A percentile compares a stretch with the other conserved stretches of the same genome.
Evolutionary conservation across 2,329 filamentous ascomycete species (phyloP).

Genomic region (Chalara sp.): DNA sequence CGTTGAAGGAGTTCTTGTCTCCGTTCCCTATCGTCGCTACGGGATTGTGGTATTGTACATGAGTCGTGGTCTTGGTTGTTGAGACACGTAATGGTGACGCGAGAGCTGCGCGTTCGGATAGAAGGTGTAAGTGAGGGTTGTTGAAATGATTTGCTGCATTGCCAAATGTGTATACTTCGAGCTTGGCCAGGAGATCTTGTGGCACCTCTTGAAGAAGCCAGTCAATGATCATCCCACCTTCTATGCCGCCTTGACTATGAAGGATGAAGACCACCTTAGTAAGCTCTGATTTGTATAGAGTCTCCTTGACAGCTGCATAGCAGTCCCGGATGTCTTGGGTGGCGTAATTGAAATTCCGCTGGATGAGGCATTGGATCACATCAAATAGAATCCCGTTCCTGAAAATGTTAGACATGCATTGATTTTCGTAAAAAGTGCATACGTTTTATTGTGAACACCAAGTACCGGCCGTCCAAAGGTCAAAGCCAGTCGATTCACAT

Average conservation of each 20-base stretch:
- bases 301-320: conserved; percentile 54
- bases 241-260: conserved; percentile 73
- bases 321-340: conserved; percentile 61
- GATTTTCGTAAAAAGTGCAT: conserved; percentile 13
- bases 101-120: conserved; percentile 36
- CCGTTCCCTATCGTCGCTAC: conserved; percentile 1
- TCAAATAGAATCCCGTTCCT: conserved; percentile 65
- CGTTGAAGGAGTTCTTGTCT: not conserved
- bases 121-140: conserved; percentile 54
- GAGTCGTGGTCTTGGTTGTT: conserved; percentile 21
- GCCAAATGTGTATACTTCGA: conserved; percentile 75
- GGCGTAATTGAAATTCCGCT: conserved; percentile 67
- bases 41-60: conserved; percentile 18
- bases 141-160: conserved; percentile 78
- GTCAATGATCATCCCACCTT: conserved; percentile 66
- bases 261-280: conserved; percentile 67
- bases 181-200: conserved; percentile 55
- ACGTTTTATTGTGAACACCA: conserved; percentile 71
- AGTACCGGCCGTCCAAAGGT: conserved; percentile 66
- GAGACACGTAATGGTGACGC: conserved; percentile 32
- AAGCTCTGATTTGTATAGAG: conserved; percentile 53
- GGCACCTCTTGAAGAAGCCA: conserved; percentile 69
- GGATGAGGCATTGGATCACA: conserved; percentile 68
- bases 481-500: conserved; percentile 62
- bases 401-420: not conserved